Evolutionary conservation across 495 filamentous ascomycete species (phyloP), one percentile per base, ranked within the genome.

Genomic region (Podospora appendiculata): DNA sequence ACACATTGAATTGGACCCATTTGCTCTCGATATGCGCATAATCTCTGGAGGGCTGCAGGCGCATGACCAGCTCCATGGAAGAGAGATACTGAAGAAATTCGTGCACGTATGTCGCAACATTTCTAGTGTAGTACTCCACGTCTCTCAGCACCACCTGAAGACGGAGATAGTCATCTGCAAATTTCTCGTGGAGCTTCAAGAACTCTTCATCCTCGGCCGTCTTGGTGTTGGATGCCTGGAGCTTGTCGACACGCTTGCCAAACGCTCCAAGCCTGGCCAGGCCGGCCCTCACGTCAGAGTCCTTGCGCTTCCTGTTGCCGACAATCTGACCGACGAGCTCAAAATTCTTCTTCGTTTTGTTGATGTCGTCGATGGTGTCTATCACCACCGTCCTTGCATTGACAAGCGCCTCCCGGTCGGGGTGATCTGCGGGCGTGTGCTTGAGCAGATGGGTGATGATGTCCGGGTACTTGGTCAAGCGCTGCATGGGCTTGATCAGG

Each of bases 401-500:
- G 44, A 82, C 68, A 35, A 97, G 76, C 38, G 81, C 70, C 9
- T 74, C 71, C 45, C 80, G 81, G 65, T 99, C 93, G 0, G 92
- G 89, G 60, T 99, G 93, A 48, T 87, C 83, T 9, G 69, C 67
- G 0, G 88, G 84, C 0, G 94, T 97, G 41, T 80, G 78, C 50
- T 92, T 83, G 19, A 92, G 76, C 0, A 97, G 75, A 51, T 89
- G 78, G 7, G 76, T 77, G 38, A 99, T 75, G 25, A 99, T 74
- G 10, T 96, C 81, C 1, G 90, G 90, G 59, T 96, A 99, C 57
- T 95, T 96, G 32, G 89, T 77, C 33, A 97, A 81, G 35, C 93
- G 79, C 70, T 99, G 93, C 57, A 92, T 86, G 8, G 93, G 93
- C 67, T 99, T 99, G 53, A 99, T 89, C 12, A 99, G 78, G 35